phyloP scores from a whole-genome alignment of 768 basidiomycete genomes.

The Lyophyllum semitale region DNA sequence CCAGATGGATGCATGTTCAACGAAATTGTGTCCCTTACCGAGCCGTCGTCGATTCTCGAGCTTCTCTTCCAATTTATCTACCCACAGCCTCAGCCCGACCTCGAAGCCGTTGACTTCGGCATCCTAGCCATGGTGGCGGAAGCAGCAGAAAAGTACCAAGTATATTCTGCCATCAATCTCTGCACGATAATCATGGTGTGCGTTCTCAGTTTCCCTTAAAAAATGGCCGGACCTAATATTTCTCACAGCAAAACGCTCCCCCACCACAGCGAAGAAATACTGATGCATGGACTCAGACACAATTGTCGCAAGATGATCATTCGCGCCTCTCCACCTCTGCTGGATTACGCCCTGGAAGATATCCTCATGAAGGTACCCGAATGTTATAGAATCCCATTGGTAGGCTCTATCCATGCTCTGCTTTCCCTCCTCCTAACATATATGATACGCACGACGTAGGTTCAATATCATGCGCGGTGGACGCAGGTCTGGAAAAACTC shows the following conservation, averaged over 20 bases:
- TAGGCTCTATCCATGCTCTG: not conserved
- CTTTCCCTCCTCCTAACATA: not conserved
- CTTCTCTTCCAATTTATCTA: conserved; percentile 1
- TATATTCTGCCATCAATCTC: conserved; percentile 24
- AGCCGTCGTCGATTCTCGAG: not conserved
- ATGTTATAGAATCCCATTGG: conserved; percentile 1
- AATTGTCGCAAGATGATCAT: not conserved
- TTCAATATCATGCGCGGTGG: conserved; percentile 5
- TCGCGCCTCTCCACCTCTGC: conserved; percentile 2
- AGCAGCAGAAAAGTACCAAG: conserved; percentile 25
- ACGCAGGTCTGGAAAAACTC: not conserved
- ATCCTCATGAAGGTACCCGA: not conserved
- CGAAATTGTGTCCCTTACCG: not conserved
- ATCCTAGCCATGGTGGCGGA: conserved; percentile 16
- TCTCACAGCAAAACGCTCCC: not conserved
- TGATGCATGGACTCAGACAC: conserved; percentile 8
- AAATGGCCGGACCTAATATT: not conserved
- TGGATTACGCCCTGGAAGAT: conserved; percentile 4
- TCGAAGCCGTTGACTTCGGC: conserved; percentile 1
- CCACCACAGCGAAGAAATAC: conserved; percentile 2
- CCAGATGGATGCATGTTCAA: conserved; percentile 4
- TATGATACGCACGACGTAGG: not conserved
- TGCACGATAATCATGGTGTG: conserved; percentile 20
- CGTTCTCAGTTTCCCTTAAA: not conserved
- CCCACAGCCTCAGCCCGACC: conserved; percentile 10